Conservation (phyloP, 2,329 filamentous ascomycete genomes). For the Aspergillus arachidicola region DNA sequence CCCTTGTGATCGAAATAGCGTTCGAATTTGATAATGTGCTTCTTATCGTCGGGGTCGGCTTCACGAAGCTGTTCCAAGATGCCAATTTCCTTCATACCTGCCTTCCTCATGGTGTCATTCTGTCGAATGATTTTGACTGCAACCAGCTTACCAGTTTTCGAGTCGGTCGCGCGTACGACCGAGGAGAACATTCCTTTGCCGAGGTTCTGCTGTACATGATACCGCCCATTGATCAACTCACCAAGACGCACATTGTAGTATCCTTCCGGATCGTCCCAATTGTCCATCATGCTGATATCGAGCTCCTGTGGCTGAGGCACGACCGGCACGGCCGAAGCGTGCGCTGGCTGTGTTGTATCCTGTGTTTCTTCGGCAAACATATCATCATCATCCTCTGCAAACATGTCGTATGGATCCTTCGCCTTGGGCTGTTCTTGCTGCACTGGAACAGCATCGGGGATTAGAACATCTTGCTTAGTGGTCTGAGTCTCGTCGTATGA, state of each 20-base stretch:
- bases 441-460: slow-evolving; percentile 44
- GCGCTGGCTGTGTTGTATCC: slow-evolving; percentile 53
- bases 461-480: slow-evolving; percentile 54
- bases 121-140: slow-evolving; percentile 98
- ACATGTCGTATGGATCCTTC: slow-evolving; percentile 64
- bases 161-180: slow-evolving; percentile 85
- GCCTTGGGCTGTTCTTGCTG: slow-evolving; percentile 44
- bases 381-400: slow-evolving; percentile 66
- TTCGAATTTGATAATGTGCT: slow-evolving; percentile 87
- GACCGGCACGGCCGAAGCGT: slow-evolving; percentile 53
- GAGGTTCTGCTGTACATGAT: slow-evolving; percentile 83
- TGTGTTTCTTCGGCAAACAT: slow-evolving; percentile 82
- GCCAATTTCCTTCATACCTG: slow-evolving; percentile 90
- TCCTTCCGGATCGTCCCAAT: slow-evolving; percentile 90
- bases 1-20: slow-evolving; percentile 90
- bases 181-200: slow-evolving; percentile 97
- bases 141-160: slow-evolving; percentile 73
- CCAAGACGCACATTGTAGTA: slow-evolving; percentile 95
- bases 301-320: slow-evolving; percentile 59
- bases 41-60: slow-evolving; percentile 83
- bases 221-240: slow-evolving; percentile 85
- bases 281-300: slow-evolving; percentile 79
- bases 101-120: slow-evolving; percentile 89
- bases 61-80: slow-evolving; percentile 86
- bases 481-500: slow-evolving; percentile 63